Evolutionary conservation across 108 stramenopile species (phyloP).

Genomic region (Schizochytrium sp.): DNA sequence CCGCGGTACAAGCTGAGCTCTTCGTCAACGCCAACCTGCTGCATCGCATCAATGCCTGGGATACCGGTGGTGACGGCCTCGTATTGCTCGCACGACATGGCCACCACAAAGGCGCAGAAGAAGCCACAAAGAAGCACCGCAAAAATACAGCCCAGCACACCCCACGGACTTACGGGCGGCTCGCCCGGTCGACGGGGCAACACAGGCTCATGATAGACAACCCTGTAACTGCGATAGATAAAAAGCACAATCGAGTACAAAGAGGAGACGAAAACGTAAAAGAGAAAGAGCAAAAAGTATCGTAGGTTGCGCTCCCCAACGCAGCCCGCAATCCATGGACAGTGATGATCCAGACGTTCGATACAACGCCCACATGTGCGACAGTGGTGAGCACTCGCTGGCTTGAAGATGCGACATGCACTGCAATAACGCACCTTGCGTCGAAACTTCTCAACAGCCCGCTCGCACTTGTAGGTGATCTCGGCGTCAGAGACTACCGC

Average conservation of each 20-base stretch:
- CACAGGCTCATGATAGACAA: background rate
- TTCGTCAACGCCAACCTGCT: background rate
- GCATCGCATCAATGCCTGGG: background rate
- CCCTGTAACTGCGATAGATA: background rate
- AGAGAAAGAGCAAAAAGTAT: slow-evolving; percentile 92
- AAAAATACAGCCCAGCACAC: background rate
- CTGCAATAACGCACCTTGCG: background rate
- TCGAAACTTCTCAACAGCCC: background rate
- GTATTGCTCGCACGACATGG: slow-evolving; percentile 12
- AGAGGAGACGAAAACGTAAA: slow-evolving; percentile 83
- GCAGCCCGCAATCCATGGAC: slow-evolving; percentile 98
- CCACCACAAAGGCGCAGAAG: background rate
- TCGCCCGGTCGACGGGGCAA: background rate
- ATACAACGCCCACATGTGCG: background rate
- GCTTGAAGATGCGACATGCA: background rate
- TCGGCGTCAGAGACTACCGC: background rate
- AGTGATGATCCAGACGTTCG: slow-evolving; percentile 43
- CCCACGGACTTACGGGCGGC: background rate
- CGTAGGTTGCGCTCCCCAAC: slow-evolving; percentile 98
- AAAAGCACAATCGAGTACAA: slow-evolving; percentile 45
- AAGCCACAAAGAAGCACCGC: background rate
- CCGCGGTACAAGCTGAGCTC: background rate
- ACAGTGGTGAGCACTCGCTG: background rate
- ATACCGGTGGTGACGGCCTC: slow-evolving; percentile 12
- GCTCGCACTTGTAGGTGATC: background rate